These are phyloP conservation scores for Auxenochlorella pyrenoidosa DNA, from an alignment of 139 green algal species.

Conservation along the genomic window DNA sequence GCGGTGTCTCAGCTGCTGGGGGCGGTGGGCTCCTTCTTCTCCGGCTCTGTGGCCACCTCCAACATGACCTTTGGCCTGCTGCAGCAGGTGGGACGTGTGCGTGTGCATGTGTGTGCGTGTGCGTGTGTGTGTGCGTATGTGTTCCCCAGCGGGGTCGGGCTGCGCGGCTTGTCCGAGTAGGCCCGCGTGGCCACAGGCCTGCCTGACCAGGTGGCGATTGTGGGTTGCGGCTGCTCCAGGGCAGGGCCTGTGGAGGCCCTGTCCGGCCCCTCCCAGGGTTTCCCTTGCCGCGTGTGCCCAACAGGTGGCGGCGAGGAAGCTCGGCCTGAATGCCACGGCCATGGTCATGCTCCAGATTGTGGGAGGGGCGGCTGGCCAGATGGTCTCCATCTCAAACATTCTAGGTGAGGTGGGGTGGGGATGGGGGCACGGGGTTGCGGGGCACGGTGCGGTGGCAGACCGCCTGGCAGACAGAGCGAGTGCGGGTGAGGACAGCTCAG, in stretches of 20 bases:
- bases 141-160: too few relatives aligned
- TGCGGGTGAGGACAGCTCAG: too few relatives aligned
- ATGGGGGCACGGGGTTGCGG: too few relatives aligned
- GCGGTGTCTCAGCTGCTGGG: slow-evolving; percentile 44
- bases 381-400: slow-evolving; percentile 66
- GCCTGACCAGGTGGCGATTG: neutral
- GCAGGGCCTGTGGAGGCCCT: too few relatives aligned
- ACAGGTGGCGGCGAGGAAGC: slow-evolving; percentile 46
- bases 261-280: too few relatives aligned
- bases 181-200: neutral
- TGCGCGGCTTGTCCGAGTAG: neutral
- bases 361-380: slow-evolving; percentile 49
- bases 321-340: slow-evolving; percentile 32
- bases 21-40: slow-evolving; percentile 55
- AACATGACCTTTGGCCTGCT: slow-evolving; percentile 61
- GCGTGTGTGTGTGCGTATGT: neutral
- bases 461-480: too few relatives aligned
- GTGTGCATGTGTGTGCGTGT: neutral
- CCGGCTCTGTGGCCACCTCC: slow-evolving; percentile 40
- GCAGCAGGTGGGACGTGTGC: slow-evolving; percentile 34
- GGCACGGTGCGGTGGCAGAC: too few relatives aligned
- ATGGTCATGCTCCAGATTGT: slow-evolving; percentile 55
- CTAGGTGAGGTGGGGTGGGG: slow-evolving; percentile 18
- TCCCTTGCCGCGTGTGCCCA: neutral
- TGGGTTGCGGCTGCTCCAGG: neutral